A percentile compares a stretch with the other conserved stretches of the same genome.
Evolutionary conservation across 306 rosid genomes (phyloP).

Genomic region (Acmispon strigosus): DNA sequence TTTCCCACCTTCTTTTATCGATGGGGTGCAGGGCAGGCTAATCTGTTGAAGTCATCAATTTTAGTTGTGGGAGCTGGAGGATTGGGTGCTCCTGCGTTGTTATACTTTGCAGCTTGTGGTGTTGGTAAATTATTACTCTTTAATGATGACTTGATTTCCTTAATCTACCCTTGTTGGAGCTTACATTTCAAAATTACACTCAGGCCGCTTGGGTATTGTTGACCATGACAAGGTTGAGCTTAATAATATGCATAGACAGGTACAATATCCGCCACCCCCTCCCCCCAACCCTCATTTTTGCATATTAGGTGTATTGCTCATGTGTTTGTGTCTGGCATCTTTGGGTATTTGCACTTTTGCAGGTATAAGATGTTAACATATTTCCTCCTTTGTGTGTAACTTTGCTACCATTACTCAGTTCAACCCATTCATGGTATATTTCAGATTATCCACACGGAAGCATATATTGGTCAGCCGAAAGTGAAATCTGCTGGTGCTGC

Average conservation of each 20-base stretch:
- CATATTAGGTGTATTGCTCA: neutral
- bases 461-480: slow-evolving; percentile 83
- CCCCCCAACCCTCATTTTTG: neutral
- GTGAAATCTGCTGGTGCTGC: slow-evolving; percentile 86
- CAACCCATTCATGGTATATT: neutral
- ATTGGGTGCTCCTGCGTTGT: slow-evolving; percentile 85
- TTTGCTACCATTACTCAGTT: neutral
- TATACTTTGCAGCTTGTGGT: slow-evolving; percentile 88
- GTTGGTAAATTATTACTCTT: slow-evolving; percentile 49
- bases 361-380: neutral
- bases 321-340: neutral
- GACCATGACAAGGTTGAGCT: slow-evolving; percentile 95
- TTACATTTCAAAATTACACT: slow-evolving; percentile 15
- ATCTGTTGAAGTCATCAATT: slow-evolving; percentile 67
- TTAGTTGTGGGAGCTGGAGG: slow-evolving; percentile 97
- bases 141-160: neutral
- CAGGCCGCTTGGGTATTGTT: slow-evolving; percentile 79
- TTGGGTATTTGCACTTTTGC: neutral
- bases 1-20: neutral
- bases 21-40: slow-evolving; percentile 56
- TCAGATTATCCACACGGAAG: slow-evolving; percentile 86
- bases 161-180: neutral
- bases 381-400: neutral
- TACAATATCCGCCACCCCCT: slow-evolving; percentile 1
- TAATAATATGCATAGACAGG: slow-evolving; percentile 98